Base-by-base conservation (phyloP, 225 moss, liverwort and hornwort genomes). In the Polytrichum commune region DNA sequence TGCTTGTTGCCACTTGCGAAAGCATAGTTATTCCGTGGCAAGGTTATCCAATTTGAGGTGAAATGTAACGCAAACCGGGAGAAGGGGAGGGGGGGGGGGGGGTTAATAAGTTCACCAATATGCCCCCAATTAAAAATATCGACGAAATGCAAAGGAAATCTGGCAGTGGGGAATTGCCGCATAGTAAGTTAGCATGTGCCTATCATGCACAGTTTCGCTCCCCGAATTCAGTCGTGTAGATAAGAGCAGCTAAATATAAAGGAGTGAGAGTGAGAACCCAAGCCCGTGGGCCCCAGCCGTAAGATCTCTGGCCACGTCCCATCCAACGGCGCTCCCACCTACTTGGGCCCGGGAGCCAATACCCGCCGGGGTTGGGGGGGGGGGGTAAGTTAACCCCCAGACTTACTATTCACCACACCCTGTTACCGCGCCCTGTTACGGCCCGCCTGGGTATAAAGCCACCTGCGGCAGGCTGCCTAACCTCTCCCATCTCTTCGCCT, bases 401-500 rank as follows among this genome's bases (percentile, higher is more conserved):
- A 58, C 58, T 20, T 58, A 20, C 22, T 20, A 24, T 58, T 58
- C 22, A 24, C 23, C 8, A 1, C 24, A 8, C 24, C 8, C 0
- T 58, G 58, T 9, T 3, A 1, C 58, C 7, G 22, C 7, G 56
- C 56, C 18, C 19, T 18, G n/a, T 19, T 55, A 20, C 5, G 0
- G 55, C 5, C 26, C 2, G 57, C 19, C 22, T 22, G 58, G 22
- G 58, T 58, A 58, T 58, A 58, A 58, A 58, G 20, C 7, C 24
- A 22, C 22, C 20, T 24, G 24, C 58, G 6, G 6, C 1, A 58
- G n/a, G 58, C 58, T 24, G 24, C 20, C 58, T 20, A 58, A 58
- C 58, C 58, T 58, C 58, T 58, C 58, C 58, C 58, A 58, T n/a
- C 58, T 58, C 58, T 58, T 46, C 46, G 46, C 46, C 58, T 58